phyloP scores from a whole-genome alignment of 805 yeast genomes.

The Candida schatavii region DNA sequence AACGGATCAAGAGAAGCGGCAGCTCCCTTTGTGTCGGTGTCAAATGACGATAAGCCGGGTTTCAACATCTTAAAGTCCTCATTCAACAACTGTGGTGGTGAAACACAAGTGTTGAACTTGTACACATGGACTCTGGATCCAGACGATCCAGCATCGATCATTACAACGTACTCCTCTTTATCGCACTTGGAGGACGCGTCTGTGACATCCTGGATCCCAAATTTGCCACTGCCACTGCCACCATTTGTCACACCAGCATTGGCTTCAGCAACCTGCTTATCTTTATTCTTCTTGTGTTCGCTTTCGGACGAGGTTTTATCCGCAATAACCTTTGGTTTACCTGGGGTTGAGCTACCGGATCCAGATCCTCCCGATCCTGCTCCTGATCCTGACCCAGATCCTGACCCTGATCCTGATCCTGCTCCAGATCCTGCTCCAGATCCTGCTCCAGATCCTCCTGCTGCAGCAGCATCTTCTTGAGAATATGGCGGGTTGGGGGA shows the following conservation, averaged over 20 bases:
- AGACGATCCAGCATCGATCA: slow-evolving; percentile 98
- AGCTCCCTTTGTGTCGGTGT: slow-evolving; percentile 77
- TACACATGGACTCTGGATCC: slow-evolving; percentile 96
- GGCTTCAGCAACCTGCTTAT: slow-evolving; percentile 3
- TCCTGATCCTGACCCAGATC: slow-evolving; percentile 17
- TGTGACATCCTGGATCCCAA: slow-evolving; percentile 1
- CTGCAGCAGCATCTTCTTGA: slow-evolving; percentile 13
- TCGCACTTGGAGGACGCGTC: slow-evolving; percentile 17
- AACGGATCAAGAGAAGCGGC: slow-evolving; percentile 87
- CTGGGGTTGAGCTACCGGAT: slow-evolving; percentile 7
- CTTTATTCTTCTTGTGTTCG: slow-evolving; percentile 2
- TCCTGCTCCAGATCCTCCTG: slow-evolving; percentile 1
- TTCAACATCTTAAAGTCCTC: slow-evolving; percentile 87
- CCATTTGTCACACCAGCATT: slow-evolving; percentile 3
- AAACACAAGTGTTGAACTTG: slow-evolving; percentile 80
- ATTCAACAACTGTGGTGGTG: slow-evolving; percentile 75
- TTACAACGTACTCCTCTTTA: slow-evolving; percentile 69
- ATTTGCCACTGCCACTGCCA: neutral
- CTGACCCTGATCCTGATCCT: slow-evolving; percentile 3
- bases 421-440: slow-evolving; percentile 20
- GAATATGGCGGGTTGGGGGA: slow-evolving; percentile 37
- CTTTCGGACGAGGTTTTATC: slow-evolving; percentile 17
- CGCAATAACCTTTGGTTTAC: slow-evolving; percentile 20
- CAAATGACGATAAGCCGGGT: slow-evolving; percentile 89
- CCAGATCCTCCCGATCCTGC: slow-evolving; percentile 10